A percentile compares a stretch with the other conserved stretches of the same genome.
These are phyloP conservation scores for Paecilomyces niveus DNA, from an alignment of 2,329 filamentous ascomycete genomes.

Conservation along the genomic window DNA sequence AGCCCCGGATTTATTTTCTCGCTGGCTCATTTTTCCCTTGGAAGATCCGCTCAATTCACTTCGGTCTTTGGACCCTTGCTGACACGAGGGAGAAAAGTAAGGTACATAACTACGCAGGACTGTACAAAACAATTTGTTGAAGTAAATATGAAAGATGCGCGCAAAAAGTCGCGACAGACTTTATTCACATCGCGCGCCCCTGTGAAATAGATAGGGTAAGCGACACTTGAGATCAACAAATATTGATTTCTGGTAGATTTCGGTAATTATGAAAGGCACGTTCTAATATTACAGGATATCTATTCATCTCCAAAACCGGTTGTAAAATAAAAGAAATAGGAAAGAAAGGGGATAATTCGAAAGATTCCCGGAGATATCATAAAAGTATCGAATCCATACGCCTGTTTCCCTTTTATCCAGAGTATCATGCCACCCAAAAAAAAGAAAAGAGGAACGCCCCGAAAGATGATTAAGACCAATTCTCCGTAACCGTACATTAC, in stretches of 20 bases:
- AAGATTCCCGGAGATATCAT: not conserved
- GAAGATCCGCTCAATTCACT: not conserved
- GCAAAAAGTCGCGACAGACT: not conserved
- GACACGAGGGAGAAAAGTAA: not conserved
- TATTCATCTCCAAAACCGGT: not conserved
- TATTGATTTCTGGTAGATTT: not conserved
- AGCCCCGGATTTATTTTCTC: no score
- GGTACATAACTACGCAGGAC: not conserved
- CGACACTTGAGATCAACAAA: not conserved
- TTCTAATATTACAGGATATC: not conserved
- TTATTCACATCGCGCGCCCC: not conserved
- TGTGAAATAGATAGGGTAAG: not conserved
- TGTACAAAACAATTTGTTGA: not conserved
- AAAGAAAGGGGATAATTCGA: not conserved
- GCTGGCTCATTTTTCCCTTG: not conserved
- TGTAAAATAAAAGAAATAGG: not conserved
- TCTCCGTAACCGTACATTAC: constrained; percentile 1
- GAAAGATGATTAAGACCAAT: not conserved
- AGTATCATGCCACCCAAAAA: not conserved
- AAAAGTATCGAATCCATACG: not conserved
- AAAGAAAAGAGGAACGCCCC: not conserved
- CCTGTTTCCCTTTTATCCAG: not conserved
- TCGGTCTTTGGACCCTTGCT: not conserved
- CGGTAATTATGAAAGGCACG: not conserved
- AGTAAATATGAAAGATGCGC: not conserved